These are phyloP conservation scores for Colletotrichum sp. DNA, from an alignment of 2,329 filamentous ascomycete species.

Conservation along the genomic window DNA sequence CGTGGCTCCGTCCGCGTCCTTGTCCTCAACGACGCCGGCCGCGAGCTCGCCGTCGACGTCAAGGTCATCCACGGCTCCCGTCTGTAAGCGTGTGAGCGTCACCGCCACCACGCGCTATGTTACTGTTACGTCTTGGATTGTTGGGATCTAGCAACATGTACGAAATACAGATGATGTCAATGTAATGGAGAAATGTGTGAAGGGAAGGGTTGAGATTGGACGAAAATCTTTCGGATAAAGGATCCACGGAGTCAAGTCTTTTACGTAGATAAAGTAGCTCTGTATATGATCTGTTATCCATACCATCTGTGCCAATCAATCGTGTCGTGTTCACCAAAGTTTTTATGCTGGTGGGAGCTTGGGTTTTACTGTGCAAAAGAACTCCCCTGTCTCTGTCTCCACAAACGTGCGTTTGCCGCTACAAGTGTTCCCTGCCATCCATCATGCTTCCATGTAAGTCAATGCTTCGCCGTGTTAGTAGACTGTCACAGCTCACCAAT, in stretches of 20 bases:
- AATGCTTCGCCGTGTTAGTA: background rate
- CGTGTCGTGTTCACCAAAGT: background rate
- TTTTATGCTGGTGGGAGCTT: background rate
- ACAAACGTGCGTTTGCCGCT: background rate
- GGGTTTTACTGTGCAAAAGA: background rate
- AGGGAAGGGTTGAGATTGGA: conserved; percentile 24
- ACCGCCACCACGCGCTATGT: background rate
- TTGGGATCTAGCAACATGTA: conserved; percentile 26
- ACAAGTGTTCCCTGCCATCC: background rate
- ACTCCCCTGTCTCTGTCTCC: background rate
- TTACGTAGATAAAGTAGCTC: conserved; percentile 46
- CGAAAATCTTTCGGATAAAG: conserved; percentile 20
- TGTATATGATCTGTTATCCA: conserved; percentile 44
- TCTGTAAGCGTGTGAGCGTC: conserved; percentile 52
- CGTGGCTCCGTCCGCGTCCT: conserved; percentile 93
- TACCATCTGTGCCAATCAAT: background rate
- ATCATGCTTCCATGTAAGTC: background rate
- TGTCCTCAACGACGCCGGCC: conserved; percentile 91
- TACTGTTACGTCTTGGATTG: conserved; percentile 26
- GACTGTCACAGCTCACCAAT: background rate
- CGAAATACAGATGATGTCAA: conserved; percentile 20
- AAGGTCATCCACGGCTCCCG: conserved; percentile 91
- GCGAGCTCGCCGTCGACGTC: conserved; percentile 97
- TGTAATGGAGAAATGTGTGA: conserved; percentile 23
- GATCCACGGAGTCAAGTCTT: conserved; percentile 20